Evolutionary conservation across 2,329 filamentous ascomycete genomes (phyloP).

Genomic region (Ilyonectria mors-panacis): DNA sequence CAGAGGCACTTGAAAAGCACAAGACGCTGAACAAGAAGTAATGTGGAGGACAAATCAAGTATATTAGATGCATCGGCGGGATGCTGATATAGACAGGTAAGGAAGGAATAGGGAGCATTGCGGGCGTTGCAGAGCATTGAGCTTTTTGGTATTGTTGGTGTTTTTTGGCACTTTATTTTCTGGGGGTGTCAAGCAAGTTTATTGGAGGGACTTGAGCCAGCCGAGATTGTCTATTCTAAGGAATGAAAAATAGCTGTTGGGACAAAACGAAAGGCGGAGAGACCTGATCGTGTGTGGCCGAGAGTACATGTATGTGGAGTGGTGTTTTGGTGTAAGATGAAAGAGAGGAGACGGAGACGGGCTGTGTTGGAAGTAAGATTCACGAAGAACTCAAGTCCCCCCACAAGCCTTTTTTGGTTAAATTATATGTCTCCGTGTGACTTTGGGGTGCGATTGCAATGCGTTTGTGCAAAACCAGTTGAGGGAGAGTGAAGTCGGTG

Average conservation of each 20-base stretch:
- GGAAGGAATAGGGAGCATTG: slow-evolving; percentile 42
- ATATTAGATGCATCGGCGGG: slow-evolving; percentile 43
- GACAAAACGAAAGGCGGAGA: slow-evolving; percentile 13
- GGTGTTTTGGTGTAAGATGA: slow-evolving; percentile 8
- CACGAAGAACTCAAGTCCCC: background rate
- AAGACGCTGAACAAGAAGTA: slow-evolving; percentile 70
- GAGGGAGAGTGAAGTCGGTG: too few relatives aligned
- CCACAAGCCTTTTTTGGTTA: too few relatives aligned
- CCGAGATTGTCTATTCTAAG: slow-evolving; percentile 41
- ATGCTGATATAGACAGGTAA: slow-evolving; percentile 49
- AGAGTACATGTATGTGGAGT: background rate
- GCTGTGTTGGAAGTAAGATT: background rate
- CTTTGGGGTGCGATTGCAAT: too few relatives aligned
- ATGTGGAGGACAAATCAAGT: slow-evolving; percentile 44
- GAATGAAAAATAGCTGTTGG: slow-evolving; percentile 43
- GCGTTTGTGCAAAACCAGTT: too few relatives aligned
- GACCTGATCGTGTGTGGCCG: background rate
- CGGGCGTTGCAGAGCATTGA: slow-evolving; percentile 44
- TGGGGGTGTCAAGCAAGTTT: slow-evolving; percentile 10
- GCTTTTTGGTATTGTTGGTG: slow-evolving; percentile 15
- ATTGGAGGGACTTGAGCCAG: slow-evolving; percentile 28
- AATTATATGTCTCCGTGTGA: too few relatives aligned
- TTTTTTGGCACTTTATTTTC: slow-evolving; percentile 26
- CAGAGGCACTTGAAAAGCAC: slow-evolving; percentile 65
- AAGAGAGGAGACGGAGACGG: background rate